Conservation (phyloP, 2,329 filamentous ascomycete genomes). For the Beauveria varroae region DNA sequence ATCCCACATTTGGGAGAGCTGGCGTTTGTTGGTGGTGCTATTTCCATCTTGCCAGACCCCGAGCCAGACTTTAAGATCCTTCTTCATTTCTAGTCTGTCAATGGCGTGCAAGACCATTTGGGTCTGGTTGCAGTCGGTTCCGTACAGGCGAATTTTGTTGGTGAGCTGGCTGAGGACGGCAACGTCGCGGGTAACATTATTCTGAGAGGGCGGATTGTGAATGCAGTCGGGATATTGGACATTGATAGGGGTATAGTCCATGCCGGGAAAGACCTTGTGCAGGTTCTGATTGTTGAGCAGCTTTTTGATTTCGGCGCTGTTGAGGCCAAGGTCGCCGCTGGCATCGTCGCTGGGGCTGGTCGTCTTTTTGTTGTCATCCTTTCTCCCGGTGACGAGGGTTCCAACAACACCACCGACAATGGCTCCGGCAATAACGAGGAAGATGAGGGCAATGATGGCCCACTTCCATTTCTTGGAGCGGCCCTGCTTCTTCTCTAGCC, state of each 20-base stretch:
- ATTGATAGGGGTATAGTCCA: conserved; percentile 92
- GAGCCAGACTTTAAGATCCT: conserved; percentile 79
- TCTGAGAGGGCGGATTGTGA: conserved; percentile 72
- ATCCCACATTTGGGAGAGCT: conserved; percentile 76
- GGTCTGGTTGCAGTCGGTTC: conserved; percentile 96
- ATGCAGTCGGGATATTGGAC: conserved; percentile 84
- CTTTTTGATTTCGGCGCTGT: conserved; percentile 72
- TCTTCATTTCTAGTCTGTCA: conserved; percentile 61
- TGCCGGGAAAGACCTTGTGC: conserved; percentile 89
- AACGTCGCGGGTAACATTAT: conserved; percentile 87
- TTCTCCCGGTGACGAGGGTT: conserved; percentile 56
- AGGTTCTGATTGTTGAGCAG: conserved; percentile 74
- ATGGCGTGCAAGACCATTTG: conserved; percentile 86
- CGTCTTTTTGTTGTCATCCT: conserved; percentile 20
- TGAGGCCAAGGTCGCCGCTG: conserved; percentile 55
- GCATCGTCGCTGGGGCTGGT: conserved; percentile 16
- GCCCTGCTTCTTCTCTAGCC: conserved; percentile 51
- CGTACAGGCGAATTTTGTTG: conserved; percentile 81
- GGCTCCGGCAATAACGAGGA: conserved; percentile 58
- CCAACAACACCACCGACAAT: conserved; percentile 70
- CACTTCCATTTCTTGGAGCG: conserved; percentile 61
- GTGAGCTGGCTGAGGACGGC: conserved; percentile 87
- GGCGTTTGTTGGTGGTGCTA: conserved; percentile 72
- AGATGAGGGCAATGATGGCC: conserved; percentile 58
- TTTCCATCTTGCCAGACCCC: conserved; percentile 90